These are phyloP conservation scores for Diaporthe ilicicola DNA, from an alignment of 2,329 filamentous ascomycete species.

Conservation along the genomic window DNA sequence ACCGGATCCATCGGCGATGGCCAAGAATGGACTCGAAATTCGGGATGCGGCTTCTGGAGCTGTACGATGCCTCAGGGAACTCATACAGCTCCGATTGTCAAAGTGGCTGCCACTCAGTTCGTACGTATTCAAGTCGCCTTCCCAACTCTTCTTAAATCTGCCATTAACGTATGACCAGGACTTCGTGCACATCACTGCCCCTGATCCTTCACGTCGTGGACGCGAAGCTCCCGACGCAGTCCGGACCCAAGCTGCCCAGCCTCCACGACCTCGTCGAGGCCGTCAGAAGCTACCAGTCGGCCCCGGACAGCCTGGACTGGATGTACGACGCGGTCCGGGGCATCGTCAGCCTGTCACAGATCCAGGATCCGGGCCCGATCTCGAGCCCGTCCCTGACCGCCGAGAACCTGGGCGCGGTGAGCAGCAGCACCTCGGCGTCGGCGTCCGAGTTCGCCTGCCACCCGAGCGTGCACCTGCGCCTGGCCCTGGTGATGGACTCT, in stretches of 20 bases:
- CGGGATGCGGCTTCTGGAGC: slow-evolving; percentile 54
- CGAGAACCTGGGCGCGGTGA: slow-evolving; percentile 9
- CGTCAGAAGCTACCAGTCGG: slow-evolving; percentile 55
- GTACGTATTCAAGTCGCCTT: slow-evolving; percentile 42
- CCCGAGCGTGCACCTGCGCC: slow-evolving; percentile 50
- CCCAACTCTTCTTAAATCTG: too few relatives aligned
- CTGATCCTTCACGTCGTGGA: slow-evolving; percentile 48
- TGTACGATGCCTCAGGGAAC: slow-evolving; percentile 55
- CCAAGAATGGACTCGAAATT: slow-evolving; percentile 51
- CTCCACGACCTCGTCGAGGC: slow-evolving; percentile 55
- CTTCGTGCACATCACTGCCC: slow-evolving; percentile 48
- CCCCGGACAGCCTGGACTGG: slow-evolving; percentile 56
- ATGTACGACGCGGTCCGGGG: slow-evolving; percentile 53
- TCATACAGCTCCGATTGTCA: slow-evolving; percentile 53
- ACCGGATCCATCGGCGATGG: slow-evolving; percentile 46
- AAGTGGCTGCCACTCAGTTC: slow-evolving; percentile 58
- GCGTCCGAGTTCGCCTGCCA: slow-evolving; percentile 44
- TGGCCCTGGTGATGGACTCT: slow-evolving; percentile 54
- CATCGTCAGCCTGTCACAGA: slow-evolving; percentile 51
- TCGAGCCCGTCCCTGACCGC: slow-evolving; percentile 3
- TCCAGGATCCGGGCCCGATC: slow-evolving; percentile 40
- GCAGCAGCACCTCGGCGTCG: slow-evolving; percentile 29
- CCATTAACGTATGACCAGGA: slow-evolving; percentile 33
- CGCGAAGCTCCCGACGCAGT: slow-evolving; percentile 46
- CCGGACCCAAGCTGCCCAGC: slow-evolving; percentile 52